These are phyloP conservation scores for Rhododendron mucronatum DNA, from an alignment of 148 eudicot genomes.

Conservation along the genomic window DNA sequence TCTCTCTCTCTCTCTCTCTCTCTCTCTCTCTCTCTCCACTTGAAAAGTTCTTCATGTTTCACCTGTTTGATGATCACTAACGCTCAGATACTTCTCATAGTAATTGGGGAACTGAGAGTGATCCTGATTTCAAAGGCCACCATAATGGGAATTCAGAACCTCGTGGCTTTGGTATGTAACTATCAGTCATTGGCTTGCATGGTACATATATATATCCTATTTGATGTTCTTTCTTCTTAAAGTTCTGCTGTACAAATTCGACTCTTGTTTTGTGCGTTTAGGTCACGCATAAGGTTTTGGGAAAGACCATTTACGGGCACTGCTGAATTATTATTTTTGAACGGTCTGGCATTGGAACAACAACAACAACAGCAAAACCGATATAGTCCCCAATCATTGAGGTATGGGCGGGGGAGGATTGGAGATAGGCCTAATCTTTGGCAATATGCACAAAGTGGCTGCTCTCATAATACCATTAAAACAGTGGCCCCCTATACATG, in stretches of 20 bases:
- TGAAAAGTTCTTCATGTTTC: constrained; percentile 5
- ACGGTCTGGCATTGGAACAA: neutral
- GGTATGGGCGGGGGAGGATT: no score
- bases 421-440: no score
- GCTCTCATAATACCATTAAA: no score
- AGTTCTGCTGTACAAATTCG: neutral
- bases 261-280: neutral
- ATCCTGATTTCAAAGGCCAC: constrained; percentile 80
- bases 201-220: neutral
- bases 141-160: constrained; percentile 94
- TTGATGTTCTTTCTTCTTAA: neutral
- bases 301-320: neutral
- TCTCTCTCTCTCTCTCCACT: neutral
- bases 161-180: constrained; percentile 73
- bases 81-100: constrained; percentile 31
- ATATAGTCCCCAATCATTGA: no score
- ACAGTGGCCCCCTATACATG: no score
- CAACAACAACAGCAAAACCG: no score
- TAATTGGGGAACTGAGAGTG: constrained; percentile 95
- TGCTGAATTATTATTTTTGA: neutral
- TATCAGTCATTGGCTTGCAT: neutral
- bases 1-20: no score
- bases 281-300: neutral
- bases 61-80: constrained; percentile 10
- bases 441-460: no score